Conservation (phyloP, 2,329 filamentous ascomycete species). For the Fusarium brevicatenulatum region DNA sequence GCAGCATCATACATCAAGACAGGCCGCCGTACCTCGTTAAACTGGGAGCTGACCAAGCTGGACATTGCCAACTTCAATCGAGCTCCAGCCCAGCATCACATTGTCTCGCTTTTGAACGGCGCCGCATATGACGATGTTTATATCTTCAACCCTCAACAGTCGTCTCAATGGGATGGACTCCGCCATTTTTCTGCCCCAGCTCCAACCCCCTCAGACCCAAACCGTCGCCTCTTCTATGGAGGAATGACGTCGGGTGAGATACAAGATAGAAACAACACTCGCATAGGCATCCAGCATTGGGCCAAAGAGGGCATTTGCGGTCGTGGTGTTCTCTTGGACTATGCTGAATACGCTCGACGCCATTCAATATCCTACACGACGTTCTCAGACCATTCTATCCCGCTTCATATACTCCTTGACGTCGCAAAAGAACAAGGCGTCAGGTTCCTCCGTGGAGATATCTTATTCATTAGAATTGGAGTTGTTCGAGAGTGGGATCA, state of each 20-base stretch:
- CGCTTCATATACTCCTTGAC: background rate
- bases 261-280: background rate
- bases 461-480: background rate
- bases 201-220: background rate
- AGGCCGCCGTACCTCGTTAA: background rate
- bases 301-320: conserved; percentile 2
- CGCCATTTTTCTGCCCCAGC: conserved; percentile 2
- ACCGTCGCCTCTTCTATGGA: background rate
- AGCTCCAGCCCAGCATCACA: background rate
- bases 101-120: background rate
- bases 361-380: background rate
- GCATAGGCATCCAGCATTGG: background rate
- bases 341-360: background rate
- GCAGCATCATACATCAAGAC: conserved; percentile 6
- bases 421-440: background rate
- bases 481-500: background rate
- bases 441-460: background rate
- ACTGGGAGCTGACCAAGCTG: background rate
- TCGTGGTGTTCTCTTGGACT: background rate
- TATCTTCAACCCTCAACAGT: conserved; percentile 7
- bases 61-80: conserved; percentile 7
- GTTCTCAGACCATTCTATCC: background rate
- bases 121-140: conserved; percentile 3
- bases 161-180: conserved; percentile 5
- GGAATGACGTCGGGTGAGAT: conserved; percentile 2